Percentiles rank a stretch among this genome's conserved stretches.
phyloP scores from a whole-genome alignment of 1,139 yeast genomes.

The Yamadazyma siamensis region DNA sequence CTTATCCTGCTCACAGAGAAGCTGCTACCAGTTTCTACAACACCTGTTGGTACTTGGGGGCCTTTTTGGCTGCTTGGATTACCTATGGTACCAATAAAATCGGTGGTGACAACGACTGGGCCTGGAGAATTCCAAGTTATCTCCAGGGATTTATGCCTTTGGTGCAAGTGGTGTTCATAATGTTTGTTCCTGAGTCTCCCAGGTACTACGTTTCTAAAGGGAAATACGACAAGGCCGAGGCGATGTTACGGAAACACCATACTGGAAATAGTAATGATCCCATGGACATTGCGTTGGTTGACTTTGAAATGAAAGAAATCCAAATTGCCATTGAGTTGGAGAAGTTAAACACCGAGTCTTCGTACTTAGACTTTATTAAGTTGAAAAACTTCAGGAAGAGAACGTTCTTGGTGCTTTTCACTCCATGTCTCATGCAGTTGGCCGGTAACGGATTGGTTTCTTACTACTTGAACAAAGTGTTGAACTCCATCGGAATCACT shows the following conservation, averaged over 20 bases:
- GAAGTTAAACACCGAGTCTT: constrained; percentile 20
- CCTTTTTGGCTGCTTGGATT: constrained; percentile 53
- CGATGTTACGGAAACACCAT: constrained; percentile 40
- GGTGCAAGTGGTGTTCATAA: constrained; percentile 22
- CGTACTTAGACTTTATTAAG: constrained; percentile 35
- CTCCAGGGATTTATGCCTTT: constrained; percentile 40
- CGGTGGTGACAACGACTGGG: constrained; percentile 21
- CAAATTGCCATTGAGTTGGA: constrained; percentile 36
- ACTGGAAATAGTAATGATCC: constrained; percentile 32
- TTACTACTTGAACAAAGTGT: constrained; percentile 46
- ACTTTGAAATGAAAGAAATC: constrained; percentile 46
- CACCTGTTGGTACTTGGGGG: constrained; percentile 52
- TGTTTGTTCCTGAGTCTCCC: constrained; percentile 47
- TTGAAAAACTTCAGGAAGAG: constrained; percentile 42
- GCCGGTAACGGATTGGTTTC: constrained; percentile 54
- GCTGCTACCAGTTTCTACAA: constrained; percentile 44
- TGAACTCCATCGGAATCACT: constrained; percentile 49
- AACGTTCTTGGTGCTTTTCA: constrained; percentile 31
- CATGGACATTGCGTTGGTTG: constrained; percentile 31
- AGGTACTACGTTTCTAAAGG: constrained; percentile 39
- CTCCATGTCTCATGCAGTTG: constrained; percentile 42
- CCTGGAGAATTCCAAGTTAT: constrained; percentile 48
- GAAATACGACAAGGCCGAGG: constrained; percentile 34
- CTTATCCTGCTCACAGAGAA: constrained; percentile 49
- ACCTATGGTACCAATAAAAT: constrained; percentile 10